phyloP scores from a whole-genome alignment of 2,329 filamentous ascomycete species.

The Podosphaera xanthii region DNA sequence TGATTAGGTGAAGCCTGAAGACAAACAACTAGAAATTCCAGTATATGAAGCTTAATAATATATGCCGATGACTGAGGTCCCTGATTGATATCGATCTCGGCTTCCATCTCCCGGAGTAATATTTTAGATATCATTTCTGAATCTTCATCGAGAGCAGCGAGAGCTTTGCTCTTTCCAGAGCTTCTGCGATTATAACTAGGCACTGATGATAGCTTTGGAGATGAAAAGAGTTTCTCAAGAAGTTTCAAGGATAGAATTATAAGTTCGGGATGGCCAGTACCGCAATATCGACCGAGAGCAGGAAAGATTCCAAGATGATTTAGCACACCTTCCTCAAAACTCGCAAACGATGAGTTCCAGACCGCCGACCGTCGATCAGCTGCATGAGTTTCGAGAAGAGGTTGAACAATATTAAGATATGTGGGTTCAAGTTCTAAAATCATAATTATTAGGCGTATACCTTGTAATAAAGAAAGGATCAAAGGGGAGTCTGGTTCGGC shows the following conservation, averaged over 20 bases:
- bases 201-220: conserved; percentile 29
- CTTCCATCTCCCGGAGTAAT: conserved; percentile 44
- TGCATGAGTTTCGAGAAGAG: conserved; percentile 45
- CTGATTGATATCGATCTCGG: conserved; percentile 48
- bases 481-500: conserved; percentile 58
- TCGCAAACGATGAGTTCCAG: conserved; percentile 55
- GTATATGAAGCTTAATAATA: conserved; percentile 58
- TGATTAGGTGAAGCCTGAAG: conserved; percentile 50
- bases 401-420: conserved; percentile 71
- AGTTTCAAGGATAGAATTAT: conserved; percentile 62
- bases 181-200: conserved; percentile 8
- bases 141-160: conserved; percentile 70
- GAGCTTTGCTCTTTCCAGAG: conserved; percentile 54
- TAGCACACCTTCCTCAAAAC: conserved; percentile 77
- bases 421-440: conserved; percentile 76
- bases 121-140: conserved; percentile 57
- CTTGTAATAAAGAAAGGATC: conserved; percentile 53
- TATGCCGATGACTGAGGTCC: conserved; percentile 50
- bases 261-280: conserved; percentile 59
- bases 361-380: conserved; percentile 36
- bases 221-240: conserved; percentile 68
- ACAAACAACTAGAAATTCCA: conserved; percentile 69
- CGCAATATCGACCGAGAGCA: conserved; percentile 68
- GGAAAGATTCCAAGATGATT: conserved; percentile 60
- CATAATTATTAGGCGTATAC: conserved; percentile 64